A percentile compares a stretch with the other conserved stretches of the same genome.
These are phyloP conservation scores for Metschnikowia henanensis DNA, from an alignment of 805 yeast genomes.

Conservation along the genomic window DNA sequence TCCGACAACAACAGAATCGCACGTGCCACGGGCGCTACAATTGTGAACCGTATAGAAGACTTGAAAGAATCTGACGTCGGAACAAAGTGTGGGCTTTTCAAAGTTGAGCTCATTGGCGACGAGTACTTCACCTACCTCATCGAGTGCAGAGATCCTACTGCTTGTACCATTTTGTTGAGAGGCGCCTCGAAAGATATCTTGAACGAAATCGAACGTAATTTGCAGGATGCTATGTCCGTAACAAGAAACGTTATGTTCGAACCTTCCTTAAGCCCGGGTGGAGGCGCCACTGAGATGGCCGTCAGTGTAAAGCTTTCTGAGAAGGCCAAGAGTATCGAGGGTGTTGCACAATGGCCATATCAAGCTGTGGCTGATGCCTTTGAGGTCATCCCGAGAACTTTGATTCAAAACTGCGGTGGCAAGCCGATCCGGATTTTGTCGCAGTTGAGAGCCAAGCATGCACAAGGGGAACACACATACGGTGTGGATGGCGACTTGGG, in stretches of 20 bases:
- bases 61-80: slow-evolving; percentile 90
- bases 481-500: slow-evolving; percentile 97
- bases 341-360: slow-evolving; percentile 98
- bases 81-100: slow-evolving; percentile 82
- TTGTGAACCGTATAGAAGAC: slow-evolving; percentile 94
- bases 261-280: slow-evolving; percentile 96
- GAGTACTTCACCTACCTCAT: slow-evolving; percentile 90
- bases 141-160: slow-evolving; percentile 81
- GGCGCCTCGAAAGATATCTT: slow-evolving; percentile 97
- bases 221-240: slow-evolving; percentile 98
- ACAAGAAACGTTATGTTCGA: slow-evolving; percentile 93
- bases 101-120: slow-evolving; percentile 94
- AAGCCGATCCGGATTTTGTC: slow-evolving; percentile 89
- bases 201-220: slow-evolving; percentile 93
- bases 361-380: slow-evolving; percentile 98
- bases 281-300: slow-evolving; percentile 99
- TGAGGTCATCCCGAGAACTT: slow-evolving; percentile 97
- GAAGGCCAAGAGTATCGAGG: slow-evolving; percentile 89
- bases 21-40: slow-evolving; percentile 96
- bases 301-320: slow-evolving; percentile 85
- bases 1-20: slow-evolving; percentile 96
- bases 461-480: slow-evolving; percentile 78
- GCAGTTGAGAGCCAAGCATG: slow-evolving; percentile 94
- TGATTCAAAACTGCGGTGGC: slow-evolving; percentile 97
- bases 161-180: slow-evolving; percentile 89